Conservation (phyloP, 2,329 filamentous ascomycete species). For the Trichoderma aggressivum region DNA sequence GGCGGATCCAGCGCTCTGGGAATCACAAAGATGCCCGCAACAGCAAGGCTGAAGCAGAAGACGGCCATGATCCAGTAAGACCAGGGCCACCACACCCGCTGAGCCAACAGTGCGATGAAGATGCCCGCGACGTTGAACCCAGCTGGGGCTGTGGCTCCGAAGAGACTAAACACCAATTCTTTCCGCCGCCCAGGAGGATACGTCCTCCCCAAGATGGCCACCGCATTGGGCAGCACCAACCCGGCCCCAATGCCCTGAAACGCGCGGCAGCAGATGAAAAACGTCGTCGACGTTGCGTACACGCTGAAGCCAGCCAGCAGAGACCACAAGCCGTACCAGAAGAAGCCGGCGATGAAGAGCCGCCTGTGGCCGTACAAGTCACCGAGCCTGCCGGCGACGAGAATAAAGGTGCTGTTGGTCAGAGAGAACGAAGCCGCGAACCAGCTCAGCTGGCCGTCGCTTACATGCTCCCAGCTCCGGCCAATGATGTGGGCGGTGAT, state of each 20-base stretch:
- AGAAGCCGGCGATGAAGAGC: slow-evolving; percentile 48
- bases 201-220: slow-evolving; percentile 52
- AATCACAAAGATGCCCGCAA: slow-evolving; percentile 30
- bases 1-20: slow-evolving; percentile 22
- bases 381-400: slow-evolving; percentile 51
- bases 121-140: slow-evolving; percentile 32
- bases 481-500: slow-evolving; percentile 8
- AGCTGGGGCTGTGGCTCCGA: slow-evolving; percentile 33
- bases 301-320: slow-evolving; percentile 38
- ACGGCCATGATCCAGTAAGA: slow-evolving; percentile 39
- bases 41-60: slow-evolving; percentile 27
- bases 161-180: slow-evolving; percentile 34
- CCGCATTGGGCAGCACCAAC: slow-evolving; percentile 53
- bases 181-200: slow-evolving; percentile 41
- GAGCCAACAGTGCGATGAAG: slow-evolving; percentile 22
- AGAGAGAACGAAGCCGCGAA: slow-evolving; percentile 5
- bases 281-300: slow-evolving; percentile 32
- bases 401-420: slow-evolving; percentile 47
- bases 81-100: slow-evolving; percentile 41
- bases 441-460: slow-evolving; percentile 6
- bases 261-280: slow-evolving; percentile 47
- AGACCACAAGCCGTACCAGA: slow-evolving; percentile 49
- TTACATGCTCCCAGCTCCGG: slow-evolving; percentile 2
- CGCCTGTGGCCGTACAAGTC: slow-evolving; percentile 51
- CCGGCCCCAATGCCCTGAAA: slow-evolving; percentile 54